Evolutionary conservation across 257 asterid genomes (phyloP).

Genomic region (Capsicum baccatum): DNA sequence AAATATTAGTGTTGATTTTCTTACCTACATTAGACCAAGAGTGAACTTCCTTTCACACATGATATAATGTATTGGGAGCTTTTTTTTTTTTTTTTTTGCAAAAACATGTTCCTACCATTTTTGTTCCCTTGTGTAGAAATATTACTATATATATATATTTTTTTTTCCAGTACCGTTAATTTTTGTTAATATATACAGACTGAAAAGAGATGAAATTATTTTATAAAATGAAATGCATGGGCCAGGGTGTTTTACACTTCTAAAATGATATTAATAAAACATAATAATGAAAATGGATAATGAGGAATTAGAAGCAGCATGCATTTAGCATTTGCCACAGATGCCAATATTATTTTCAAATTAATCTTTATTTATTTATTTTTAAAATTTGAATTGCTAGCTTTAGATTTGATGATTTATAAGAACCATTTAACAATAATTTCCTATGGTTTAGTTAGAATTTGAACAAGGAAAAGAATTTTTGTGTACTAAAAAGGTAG

Average conservation of each 20-base stretch:
- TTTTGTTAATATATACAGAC: neutral
- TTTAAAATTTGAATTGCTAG: neutral
- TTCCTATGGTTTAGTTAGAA: neutral
- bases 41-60: neutral
- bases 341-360: neutral
- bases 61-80: neutral
- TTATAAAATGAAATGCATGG: neutral
- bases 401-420: neutral
- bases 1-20: neutral
- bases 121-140: neutral
- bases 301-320: neutral
- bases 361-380: neutral
- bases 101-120: neutral
- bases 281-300: neutral
- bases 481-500: neutral
- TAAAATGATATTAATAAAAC: neutral
- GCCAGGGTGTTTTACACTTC: neutral
- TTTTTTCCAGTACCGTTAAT: neutral
- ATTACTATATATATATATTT: neutral
- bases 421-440: too few relatives aligned
- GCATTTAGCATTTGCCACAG: neutral
- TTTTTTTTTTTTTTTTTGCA: too few relatives aligned
- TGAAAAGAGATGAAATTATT: neutral
- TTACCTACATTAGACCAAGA: neutral
- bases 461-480: neutral